Base-by-base conservation (phyloP, 108 stramenopile species). In the Schizochytrium sp. region DNA sequence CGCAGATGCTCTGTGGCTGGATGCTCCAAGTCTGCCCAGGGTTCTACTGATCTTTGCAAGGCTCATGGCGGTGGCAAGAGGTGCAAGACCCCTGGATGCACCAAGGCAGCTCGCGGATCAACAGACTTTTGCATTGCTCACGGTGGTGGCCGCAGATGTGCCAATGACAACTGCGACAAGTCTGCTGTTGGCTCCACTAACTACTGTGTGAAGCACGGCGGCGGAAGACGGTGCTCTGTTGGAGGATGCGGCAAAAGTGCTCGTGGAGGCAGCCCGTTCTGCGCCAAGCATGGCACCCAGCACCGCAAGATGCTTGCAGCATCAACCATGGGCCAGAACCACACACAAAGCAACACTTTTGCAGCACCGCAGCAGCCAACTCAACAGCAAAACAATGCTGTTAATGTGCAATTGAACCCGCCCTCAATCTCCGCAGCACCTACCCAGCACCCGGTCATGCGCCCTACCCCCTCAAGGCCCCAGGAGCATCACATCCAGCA, bases 101-200 rank as follows among this genome's bases (percentile, higher is more conserved):
- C 95, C 91, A 97, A 98, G 92, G 96, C 96, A 46, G 98, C 98
- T 45, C 97, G 97, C 90, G 96, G 96, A 28, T 95, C 96, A 44
- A 99, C 98, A 3, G 94, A 96, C 88, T 97, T 95, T 90, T 99
- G 98, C 92, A 98, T 99, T 91, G 97, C 97, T 7, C 98, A 99
- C 91, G 98, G 98, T 10, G 98, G 98, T 49, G 98, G 98, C 13
- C 95, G 97, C 69, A 91, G 98, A 76, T 99, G 98, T 89, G 91
- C 92, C 88, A 90, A 96, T 49, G 95, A 94, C n/a, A 97, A 96
- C 55, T 99, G 99, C 92, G 92, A 87, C 72, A 99, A 99, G 93
- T 97, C 97, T 28, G 99, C 99, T 7, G 98, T 98, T 0, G 98
- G 99, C 46, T 98, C 97, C 50, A 97, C 97, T 7, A 93, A 92